Percentiles rank a stretch among this genome's conserved stretches.
Conservation (phyloP, 352 stramenopile species). For the Pythium folliculosum region DNA sequence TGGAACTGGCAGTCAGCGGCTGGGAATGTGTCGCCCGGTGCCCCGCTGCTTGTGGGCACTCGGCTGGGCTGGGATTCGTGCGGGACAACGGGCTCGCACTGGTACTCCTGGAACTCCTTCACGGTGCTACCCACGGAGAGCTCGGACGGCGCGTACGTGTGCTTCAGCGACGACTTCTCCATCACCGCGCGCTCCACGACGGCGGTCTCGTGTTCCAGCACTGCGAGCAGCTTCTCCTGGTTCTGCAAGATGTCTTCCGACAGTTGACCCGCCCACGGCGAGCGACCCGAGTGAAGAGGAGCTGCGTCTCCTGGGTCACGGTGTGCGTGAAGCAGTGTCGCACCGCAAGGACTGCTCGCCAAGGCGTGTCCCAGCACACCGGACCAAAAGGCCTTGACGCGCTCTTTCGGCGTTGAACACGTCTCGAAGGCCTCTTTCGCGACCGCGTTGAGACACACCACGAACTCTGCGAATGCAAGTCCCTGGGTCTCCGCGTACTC, state of each 20-base stretch:
- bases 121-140: constrained; percentile 20
- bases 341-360: background rate
- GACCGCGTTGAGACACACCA: constrained; percentile 47
- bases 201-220: constrained; percentile 76
- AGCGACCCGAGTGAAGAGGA: constrained; percentile 11
- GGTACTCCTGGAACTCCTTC: constrained; percentile 60
- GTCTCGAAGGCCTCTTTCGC: constrained; percentile 43
- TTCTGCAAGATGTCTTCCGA: constrained; percentile 85
- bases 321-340: background rate
- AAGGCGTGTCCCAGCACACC: constrained; percentile 41
- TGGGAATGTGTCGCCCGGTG: background rate
- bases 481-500: constrained; percentile 48
- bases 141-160: constrained; percentile 53
- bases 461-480: constrained; percentile 60
- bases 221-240: constrained; percentile 75
- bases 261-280: constrained; percentile 59
- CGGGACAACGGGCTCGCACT: constrained; percentile 61
- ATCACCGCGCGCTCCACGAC: constrained; percentile 78
- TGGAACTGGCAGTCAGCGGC: constrained; percentile 9
- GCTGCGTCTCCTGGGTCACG: constrained; percentile 7
- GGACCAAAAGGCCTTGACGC: constrained; percentile 57
- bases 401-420: constrained; percentile 22
- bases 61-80: constrained; percentile 24
- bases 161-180: constrained; percentile 76
- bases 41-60: background rate